Conservation (phyloP, 1,139 yeast genomes). For the Scheffersomyces parashehatae region DNA sequence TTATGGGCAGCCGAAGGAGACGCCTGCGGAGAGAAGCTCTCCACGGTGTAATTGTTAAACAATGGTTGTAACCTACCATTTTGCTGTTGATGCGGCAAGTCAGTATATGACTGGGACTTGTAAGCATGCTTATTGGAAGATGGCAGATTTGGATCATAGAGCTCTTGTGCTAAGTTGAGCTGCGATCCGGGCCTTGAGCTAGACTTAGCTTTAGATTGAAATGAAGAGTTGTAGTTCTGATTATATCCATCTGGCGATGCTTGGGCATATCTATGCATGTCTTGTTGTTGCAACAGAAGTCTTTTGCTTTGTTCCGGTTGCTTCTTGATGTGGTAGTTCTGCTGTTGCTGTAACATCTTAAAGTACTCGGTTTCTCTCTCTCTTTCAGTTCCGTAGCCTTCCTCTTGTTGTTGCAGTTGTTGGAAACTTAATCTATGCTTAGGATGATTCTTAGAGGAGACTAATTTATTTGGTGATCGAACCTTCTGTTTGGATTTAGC, state of each 20-base stretch:
- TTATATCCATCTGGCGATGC: not conserved
- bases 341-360: slow-evolving; percentile 33
- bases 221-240: not conserved
- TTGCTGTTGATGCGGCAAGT: slow-evolving; percentile 9
- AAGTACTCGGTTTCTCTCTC: slow-evolving; percentile 36
- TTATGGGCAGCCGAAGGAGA: slow-evolving; percentile 16
- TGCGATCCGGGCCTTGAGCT: slow-evolving; percentile 13
- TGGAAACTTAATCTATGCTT: slow-evolving; percentile 15
- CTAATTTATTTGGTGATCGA: slow-evolving; percentile 19
- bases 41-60: slow-evolving; percentile 28
- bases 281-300: slow-evolving; percentile 16
- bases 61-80: slow-evolving; percentile 6
- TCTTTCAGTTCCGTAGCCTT: slow-evolving; percentile 15
- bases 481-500: slow-evolving; percentile 14
- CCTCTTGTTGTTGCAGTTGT: slow-evolving; percentile 16
- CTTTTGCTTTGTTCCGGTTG: slow-evolving; percentile 16
- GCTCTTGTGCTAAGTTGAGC: slow-evolving; percentile 13
- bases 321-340: slow-evolving; percentile 29
- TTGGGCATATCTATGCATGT: slow-evolving; percentile 2
- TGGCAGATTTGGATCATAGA: slow-evolving; percentile 1
- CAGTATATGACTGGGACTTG: slow-evolving; percentile 16
- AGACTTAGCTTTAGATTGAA: not conserved
- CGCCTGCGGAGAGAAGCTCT: slow-evolving; percentile 27
- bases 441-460: slow-evolving; percentile 21
- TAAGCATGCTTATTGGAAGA: slow-evolving; percentile 1